phyloP scores from a whole-genome alignment of 2,329 filamentous ascomycete species.

The Neopestalotiopsis sp. region DNA sequence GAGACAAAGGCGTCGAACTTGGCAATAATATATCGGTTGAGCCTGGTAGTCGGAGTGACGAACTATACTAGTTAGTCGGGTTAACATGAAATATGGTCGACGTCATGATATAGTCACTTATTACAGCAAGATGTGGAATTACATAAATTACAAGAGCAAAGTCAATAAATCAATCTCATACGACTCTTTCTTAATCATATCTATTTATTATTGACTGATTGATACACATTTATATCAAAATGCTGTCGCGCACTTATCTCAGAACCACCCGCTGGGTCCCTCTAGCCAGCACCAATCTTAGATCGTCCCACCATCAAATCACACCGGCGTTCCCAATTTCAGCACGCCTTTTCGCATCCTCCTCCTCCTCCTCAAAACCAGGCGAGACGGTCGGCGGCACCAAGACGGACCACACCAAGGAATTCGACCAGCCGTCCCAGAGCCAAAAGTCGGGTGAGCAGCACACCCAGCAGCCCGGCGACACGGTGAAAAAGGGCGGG shows the following conservation, averaged over 20 bases:
- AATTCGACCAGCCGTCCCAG: background rate
- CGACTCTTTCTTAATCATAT: background rate
- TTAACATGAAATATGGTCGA: background rate
- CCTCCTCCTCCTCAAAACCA: background rate
- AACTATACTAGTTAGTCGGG: background rate
- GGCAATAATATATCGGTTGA: no score
- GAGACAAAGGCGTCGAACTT: no score
- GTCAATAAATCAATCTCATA: no score
- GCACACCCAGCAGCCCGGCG: background rate
- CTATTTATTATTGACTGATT: background rate
- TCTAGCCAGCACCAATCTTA: background rate
- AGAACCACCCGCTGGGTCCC: background rate
- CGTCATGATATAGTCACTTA: slow-evolving; percentile 6
- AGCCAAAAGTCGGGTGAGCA: background rate
- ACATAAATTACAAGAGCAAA: background rate
- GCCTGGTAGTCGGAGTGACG: background rate
- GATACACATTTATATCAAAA: background rate
- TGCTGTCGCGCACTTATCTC: background rate
- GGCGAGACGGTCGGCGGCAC: slow-evolving; percentile 3
- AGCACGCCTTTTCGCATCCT: background rate
- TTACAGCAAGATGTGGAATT: background rate
- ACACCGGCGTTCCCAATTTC: background rate
- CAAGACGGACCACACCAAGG: slow-evolving; percentile 9
- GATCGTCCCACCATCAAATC: no score
- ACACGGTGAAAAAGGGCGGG: background rate